phyloP scores from a whole-genome alignment of 2,329 filamentous ascomycete genomes.

The Leptosphaerulina australis region DNA sequence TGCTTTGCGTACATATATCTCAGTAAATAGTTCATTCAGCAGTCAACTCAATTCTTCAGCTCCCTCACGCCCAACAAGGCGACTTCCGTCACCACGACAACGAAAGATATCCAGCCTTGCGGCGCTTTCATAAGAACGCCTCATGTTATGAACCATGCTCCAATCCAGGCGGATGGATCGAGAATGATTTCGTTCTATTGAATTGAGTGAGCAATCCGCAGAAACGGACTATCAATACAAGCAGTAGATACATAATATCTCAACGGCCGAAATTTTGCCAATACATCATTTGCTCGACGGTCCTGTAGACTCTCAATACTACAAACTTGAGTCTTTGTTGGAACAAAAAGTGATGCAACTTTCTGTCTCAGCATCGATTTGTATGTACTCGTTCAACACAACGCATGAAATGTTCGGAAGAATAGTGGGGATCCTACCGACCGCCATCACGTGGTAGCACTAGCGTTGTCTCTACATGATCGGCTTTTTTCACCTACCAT shows the following conservation, averaged over 20 bases:
- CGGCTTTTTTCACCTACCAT: too few relatives aligned
- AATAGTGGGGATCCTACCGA: too few relatives aligned
- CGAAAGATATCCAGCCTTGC: not conserved
- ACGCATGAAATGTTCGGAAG: too few relatives aligned
- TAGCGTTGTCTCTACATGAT: too few relatives aligned
- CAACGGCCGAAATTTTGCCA: not conserved
- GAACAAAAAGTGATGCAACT: not conserved
- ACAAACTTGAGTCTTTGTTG: too few relatives aligned
- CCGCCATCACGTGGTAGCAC: too few relatives aligned
- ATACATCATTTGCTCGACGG: not conserved
- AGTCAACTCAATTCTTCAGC: too few relatives aligned
- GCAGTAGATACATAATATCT: conserved; percentile 2
- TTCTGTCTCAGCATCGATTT: too few relatives aligned
- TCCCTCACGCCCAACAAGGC: not conserved
- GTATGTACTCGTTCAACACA: too few relatives aligned
- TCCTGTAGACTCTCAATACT: too few relatives aligned
- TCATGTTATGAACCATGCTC: not conserved
- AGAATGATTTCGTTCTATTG: conserved; percentile 2
- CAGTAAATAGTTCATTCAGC: too few relatives aligned
- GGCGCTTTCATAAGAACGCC: not conserved
- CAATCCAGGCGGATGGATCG: not conserved
- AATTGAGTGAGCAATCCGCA: conserved; percentile 3
- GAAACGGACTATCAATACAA: not conserved
- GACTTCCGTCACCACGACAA: not conserved
- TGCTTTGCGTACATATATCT: too few relatives aligned